Evolutionary conservation across 345 rosid genomes (phyloP).

Genomic region (Aquilaria sinensis): DNA sequence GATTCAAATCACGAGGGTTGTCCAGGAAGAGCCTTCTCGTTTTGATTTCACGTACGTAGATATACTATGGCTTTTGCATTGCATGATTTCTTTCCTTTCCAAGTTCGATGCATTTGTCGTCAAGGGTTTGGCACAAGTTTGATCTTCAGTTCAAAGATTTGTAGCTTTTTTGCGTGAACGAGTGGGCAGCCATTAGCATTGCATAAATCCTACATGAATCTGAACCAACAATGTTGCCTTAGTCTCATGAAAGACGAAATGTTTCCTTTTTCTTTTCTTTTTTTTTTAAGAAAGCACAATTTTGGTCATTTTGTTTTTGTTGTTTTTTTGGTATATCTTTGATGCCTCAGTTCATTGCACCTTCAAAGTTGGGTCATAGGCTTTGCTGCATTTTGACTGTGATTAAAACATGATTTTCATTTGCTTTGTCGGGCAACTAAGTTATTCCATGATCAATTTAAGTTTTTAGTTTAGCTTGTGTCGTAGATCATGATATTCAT

Average conservation of each 20-base stretch:
- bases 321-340: not conserved
- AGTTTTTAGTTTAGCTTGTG: too few species aligned
- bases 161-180: conserved; percentile 1
- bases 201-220: too few species aligned
- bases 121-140: not conserved
- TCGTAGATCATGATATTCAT: too few species aligned
- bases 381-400: too few species aligned
- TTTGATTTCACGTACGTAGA: not conserved
- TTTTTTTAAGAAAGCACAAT: not conserved
- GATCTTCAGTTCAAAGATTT: not conserved
- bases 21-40: not conserved
- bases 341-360: too few species aligned
- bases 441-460: too few species aligned
- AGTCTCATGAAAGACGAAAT: not conserved
- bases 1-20: conserved; percentile 1
- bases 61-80: not conserved
- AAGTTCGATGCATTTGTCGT: not conserved
- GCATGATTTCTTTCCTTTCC: not conserved
- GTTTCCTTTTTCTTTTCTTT: not conserved
- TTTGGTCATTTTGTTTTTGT: not conserved
- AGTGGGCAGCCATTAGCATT: too few species aligned
- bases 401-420: too few species aligned
- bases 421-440: too few species aligned
- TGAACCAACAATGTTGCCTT: not conserved
- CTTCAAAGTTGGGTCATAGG: too few species aligned